These are phyloP conservation scores for Hippophae tibetana DNA, from an alignment of 306 rosid genomes.

Conservation along the genomic window DNA sequence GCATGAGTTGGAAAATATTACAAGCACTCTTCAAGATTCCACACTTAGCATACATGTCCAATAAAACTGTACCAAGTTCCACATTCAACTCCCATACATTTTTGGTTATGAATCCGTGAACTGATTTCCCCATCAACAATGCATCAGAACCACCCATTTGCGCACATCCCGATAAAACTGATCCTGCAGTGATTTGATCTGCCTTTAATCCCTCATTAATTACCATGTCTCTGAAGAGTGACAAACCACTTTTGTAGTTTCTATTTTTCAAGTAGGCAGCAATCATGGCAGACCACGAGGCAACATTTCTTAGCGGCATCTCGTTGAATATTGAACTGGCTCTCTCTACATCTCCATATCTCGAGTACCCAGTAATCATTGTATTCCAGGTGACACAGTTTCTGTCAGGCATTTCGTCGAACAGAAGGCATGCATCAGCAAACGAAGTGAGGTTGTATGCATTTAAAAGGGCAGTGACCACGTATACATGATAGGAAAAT, in stretches of 20 bases:
- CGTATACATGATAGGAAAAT: constrained; percentile 31
- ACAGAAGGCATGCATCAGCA: constrained; percentile 32
- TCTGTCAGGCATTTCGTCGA: constrained; percentile 53
- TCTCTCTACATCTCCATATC: constrained; percentile 23
- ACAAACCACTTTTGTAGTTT: constrained; percentile 18
- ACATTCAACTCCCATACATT: constrained; percentile 45
- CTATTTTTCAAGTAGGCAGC: constrained; percentile 29
- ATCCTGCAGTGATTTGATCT: constrained; percentile 25
- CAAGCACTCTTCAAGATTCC: constrained; percentile 39
- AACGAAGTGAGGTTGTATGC: constrained; percentile 25
- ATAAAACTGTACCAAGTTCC: constrained; percentile 47
- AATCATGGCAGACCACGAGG: constrained; percentile 52
- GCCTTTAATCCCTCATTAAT: constrained; percentile 20
- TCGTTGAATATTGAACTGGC: constrained; percentile 33
- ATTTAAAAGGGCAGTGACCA: constrained; percentile 33
- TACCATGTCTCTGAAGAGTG: constrained; percentile 45
- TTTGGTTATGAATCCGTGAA: constrained; percentile 44
- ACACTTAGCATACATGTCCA: constrained; percentile 51
- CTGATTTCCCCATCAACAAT: constrained; percentile 48
- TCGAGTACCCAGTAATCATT: constrained; percentile 47
- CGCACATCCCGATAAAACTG: constrained; percentile 42
- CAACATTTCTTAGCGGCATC: constrained; percentile 34
- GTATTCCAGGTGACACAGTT: constrained; percentile 49
- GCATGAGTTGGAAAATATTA: constrained; percentile 35
- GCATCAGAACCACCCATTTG: constrained; percentile 35